Evolutionary conservation across 805 yeast genomes (phyloP).

Genomic region (Kodamaea fukazawae): DNA sequence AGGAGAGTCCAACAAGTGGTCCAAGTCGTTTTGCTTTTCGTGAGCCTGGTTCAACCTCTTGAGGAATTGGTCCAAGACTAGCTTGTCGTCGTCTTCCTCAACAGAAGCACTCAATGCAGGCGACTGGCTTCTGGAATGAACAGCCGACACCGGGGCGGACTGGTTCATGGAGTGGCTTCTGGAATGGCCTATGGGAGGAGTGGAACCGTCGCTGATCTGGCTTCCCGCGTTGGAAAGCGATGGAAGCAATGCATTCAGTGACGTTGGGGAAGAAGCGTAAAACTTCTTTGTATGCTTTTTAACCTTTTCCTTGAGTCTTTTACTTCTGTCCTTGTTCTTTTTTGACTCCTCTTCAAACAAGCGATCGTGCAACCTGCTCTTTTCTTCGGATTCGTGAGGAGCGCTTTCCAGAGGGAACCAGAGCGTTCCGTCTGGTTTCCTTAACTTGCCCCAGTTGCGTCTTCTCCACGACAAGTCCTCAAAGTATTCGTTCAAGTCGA

Average conservation of each 20-base stretch:
- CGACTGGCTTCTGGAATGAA: slow-evolving; percentile 1
- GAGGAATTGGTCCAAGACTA: slow-evolving; percentile 10
- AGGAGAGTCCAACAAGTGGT: slow-evolving; percentile 3
- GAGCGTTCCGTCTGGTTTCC: slow-evolving; percentile 41
- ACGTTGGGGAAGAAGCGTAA: slow-evolving; percentile 7
- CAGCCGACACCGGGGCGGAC: not conserved
- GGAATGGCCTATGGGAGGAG: slow-evolving; percentile 4
- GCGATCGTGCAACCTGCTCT: slow-evolving; percentile 30
- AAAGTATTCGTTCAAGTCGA: slow-evolving; percentile 56
- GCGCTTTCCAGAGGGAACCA: slow-evolving; percentile 45
- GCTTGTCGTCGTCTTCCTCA: slow-evolving; percentile 1
- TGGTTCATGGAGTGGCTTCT: not conserved
- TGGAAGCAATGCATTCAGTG: slow-evolving; percentile 5
- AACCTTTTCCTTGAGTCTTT: slow-evolving; percentile 10
- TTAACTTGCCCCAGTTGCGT: slow-evolving; percentile 53
- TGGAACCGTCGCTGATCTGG: slow-evolving; percentile 3
- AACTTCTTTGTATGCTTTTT: slow-evolving; percentile 11
- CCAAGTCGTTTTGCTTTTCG: slow-evolving; percentile 4
- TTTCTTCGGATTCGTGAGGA: slow-evolving; percentile 4
- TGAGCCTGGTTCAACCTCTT: slow-evolving; percentile 2
- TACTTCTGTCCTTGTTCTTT: not conserved
- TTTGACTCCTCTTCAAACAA: slow-evolving; percentile 7
- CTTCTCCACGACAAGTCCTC: slow-evolving; percentile 59
- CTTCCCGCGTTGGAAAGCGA: slow-evolving; percentile 1
- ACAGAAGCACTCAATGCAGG: not conserved